A percentile compares a stretch with the other conserved stretches of the same genome.
Conservation (phyloP, 1,284 basidiomycete genomes). For the Ustilago trichophora region DNA sequence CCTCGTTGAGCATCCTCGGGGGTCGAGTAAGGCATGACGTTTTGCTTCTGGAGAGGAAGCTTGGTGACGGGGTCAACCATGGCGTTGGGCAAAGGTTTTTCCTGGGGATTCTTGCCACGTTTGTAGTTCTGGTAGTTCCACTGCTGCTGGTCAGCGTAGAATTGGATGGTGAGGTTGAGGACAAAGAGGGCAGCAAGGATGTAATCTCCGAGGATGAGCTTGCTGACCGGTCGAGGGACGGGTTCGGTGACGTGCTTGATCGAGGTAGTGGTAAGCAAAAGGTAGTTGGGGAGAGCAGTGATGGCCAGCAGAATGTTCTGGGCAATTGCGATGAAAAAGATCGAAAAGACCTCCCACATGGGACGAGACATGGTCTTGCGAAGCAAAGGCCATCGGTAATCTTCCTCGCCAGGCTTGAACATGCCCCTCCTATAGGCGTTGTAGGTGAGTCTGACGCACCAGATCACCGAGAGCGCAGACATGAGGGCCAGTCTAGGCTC, state of each 20-base stretch:
- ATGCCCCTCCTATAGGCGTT: constrained; percentile 86
- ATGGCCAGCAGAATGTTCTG: constrained; percentile 82
- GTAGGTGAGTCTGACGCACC: constrained; percentile 75
- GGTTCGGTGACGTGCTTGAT: constrained; percentile 68
- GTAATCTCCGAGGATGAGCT: constrained; percentile 75
- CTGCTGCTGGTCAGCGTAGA: constrained; percentile 88
- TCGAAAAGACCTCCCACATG: constrained; percentile 81
- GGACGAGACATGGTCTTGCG: constrained; percentile 75
- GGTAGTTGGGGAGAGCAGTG: constrained; percentile 71
- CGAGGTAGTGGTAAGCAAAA: constrained; percentile 67
- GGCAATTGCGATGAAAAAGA: constrained; percentile 80
- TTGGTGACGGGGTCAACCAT: constrained; percentile 30
- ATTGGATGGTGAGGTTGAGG: constrained; percentile 75
- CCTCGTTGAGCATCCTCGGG: constrained; percentile 76
- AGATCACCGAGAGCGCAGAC: constrained; percentile 63
- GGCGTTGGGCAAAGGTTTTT: constrained; percentile 30
- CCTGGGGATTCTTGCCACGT: constrained; percentile 66
- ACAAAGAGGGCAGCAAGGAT: constrained; percentile 74
- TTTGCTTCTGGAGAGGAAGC: constrained; percentile 20
- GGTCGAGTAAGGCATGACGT: constrained; percentile 37
- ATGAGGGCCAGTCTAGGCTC: constrained; percentile 66
- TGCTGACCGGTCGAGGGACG: constrained; percentile 63
- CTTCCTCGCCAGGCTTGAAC: constrained; percentile 79
- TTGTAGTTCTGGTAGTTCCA: constrained; percentile 83
- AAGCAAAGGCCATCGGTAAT: constrained; percentile 88